Evolutionary conservation across 805 yeast species (phyloP).

Genomic region (Yamadazyma philogaea): DNA sequence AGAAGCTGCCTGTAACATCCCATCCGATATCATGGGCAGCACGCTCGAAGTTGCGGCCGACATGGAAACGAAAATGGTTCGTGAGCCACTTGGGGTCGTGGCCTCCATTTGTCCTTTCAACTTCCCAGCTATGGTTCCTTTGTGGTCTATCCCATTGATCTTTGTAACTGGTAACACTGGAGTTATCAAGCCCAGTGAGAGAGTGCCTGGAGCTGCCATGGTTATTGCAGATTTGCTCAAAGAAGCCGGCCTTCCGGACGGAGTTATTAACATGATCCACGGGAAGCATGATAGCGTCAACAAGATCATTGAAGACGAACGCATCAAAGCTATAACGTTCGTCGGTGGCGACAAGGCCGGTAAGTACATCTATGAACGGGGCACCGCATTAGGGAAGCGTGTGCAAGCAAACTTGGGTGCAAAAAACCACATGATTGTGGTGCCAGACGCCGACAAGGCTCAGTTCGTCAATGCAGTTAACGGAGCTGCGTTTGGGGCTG

Average conservation of each 20-base stretch:
- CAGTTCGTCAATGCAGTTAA: slow-evolving; percentile 62
- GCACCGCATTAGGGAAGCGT: slow-evolving; percentile 65
- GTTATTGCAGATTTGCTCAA: slow-evolving; percentile 67
- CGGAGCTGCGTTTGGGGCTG: slow-evolving; percentile 81
- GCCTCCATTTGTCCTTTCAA: slow-evolving; percentile 79
- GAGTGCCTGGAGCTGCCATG: slow-evolving; percentile 81
- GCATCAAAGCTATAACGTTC: slow-evolving; percentile 73
- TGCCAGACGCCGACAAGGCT: slow-evolving; percentile 68
- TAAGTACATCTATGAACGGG: slow-evolving; percentile 64
- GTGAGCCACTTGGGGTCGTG: slow-evolving; percentile 73
- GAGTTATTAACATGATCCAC: slow-evolving; percentile 69
- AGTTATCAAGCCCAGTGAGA: slow-evolving; percentile 60
- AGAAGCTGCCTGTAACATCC: slow-evolving; percentile 66
- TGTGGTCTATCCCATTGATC: slow-evolving; percentile 62
- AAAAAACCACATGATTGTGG: slow-evolving; percentile 69
- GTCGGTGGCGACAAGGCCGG: slow-evolving; percentile 83
- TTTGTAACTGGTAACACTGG: slow-evolving; percentile 72
- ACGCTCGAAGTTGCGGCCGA: slow-evolving; percentile 65
- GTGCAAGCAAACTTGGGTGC: slow-evolving; percentile 80
- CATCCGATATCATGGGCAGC: slow-evolving; percentile 61
- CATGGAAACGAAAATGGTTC: slow-evolving; percentile 74
- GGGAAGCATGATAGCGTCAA: slow-evolving; percentile 73
- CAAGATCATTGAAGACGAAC: slow-evolving; percentile 65
- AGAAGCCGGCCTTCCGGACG: slow-evolving; percentile 74
- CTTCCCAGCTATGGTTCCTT: slow-evolving; percentile 82